Conservation (phyloP, 805 yeast genomes). For the Komagataella populi region DNA sequence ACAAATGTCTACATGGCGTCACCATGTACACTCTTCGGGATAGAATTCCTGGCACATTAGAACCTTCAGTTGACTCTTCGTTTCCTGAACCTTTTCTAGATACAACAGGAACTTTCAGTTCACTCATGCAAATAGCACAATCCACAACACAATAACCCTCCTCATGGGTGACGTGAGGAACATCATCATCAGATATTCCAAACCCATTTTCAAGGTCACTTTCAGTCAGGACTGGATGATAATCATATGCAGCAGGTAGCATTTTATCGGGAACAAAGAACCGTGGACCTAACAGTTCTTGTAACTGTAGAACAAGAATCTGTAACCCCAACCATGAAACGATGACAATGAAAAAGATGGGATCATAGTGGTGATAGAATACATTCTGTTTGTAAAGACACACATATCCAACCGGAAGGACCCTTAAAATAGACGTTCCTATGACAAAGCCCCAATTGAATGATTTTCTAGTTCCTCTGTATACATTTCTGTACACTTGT, state of each 20-base stretch:
- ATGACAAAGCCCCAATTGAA: conserved; percentile 67
- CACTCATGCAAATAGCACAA: conserved; percentile 86
- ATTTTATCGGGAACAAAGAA: conserved; percentile 67
- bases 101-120: conserved; percentile 44
- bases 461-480: conserved; percentile 54
- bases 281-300: conserved; percentile 62
- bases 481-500: conserved; percentile 67
- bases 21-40: conserved; percentile 49
- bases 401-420: conserved; percentile 54
- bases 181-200: conserved; percentile 20
- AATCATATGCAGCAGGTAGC: conserved; percentile 74
- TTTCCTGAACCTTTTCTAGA: conserved; percentile 3
- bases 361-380: conserved; percentile 56
- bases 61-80: conserved; percentile 4
- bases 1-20: conserved; percentile 85
- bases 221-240: conserved; percentile 53
- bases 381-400: conserved; percentile 41
- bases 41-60: conserved; percentile 11
- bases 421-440: conserved; percentile 49
- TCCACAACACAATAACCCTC: conserved; percentile 39
- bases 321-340: conserved; percentile 49
- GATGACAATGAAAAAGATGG: conserved; percentile 29
- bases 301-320: conserved; percentile 41
- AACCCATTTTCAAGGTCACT: conserved; percentile 53
- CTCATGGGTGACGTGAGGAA: conserved; percentile 12